These are phyloP conservation scores for Ramularia endophylla DNA, from an alignment of 2,329 filamentous ascomycete genomes.

Conservation along the genomic window DNA sequence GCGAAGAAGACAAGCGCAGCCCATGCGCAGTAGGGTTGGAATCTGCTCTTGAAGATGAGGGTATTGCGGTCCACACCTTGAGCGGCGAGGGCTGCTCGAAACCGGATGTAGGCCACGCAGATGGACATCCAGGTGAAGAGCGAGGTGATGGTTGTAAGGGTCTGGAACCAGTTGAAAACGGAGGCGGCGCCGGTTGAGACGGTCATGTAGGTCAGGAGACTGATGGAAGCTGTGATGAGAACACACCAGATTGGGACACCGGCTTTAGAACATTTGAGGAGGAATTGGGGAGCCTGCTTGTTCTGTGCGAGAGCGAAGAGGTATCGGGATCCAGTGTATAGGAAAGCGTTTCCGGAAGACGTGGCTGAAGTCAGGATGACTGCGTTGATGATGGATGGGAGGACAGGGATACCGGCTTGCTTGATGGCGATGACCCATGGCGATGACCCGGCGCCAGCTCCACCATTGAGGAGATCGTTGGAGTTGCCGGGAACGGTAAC, in stretches of 20 bases:
- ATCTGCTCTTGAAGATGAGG: slow-evolving; percentile 46
- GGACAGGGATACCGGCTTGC: slow-evolving; percentile 58
- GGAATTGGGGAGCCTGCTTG: slow-evolving; percentile 46
- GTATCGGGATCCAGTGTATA: slow-evolving; percentile 50
- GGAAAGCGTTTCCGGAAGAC: slow-evolving; percentile 62
- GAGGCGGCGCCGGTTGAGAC: slow-evolving; percentile 21
- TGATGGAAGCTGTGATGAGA: slow-evolving; percentile 42
- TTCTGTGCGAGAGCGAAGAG: slow-evolving; percentile 47
- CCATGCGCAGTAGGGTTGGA: slow-evolving; percentile 52
- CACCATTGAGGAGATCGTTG: slow-evolving; percentile 42
- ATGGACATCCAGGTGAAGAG: slow-evolving; percentile 30
- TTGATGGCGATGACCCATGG: slow-evolving; percentile 68
- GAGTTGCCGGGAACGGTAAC: slow-evolving; percentile 55
- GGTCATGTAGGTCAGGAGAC: slow-evolving; percentile 53
- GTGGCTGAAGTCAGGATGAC: slow-evolving; percentile 67
- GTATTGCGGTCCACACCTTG: slow-evolving; percentile 26
- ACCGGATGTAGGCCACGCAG: slow-evolving; percentile 26
- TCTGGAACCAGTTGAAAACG: slow-evolving; percentile 33
- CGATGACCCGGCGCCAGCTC: slow-evolving; percentile 32
- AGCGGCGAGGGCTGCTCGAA: slow-evolving; percentile 24
- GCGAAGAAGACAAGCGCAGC: slow-evolving; percentile 54
- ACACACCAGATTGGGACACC: slow-evolving; percentile 40
- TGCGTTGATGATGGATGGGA: slow-evolving; percentile 70
- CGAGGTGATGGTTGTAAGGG: slow-evolving; percentile 31
- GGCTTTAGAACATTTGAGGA: slow-evolving; percentile 40